A percentile compares a stretch with the other conserved stretches of the same genome.
Evolutionary conservation across 2,329 filamentous ascomycete species (phyloP).

Genomic region (Parasarocladium wereldwijsianum): DNA sequence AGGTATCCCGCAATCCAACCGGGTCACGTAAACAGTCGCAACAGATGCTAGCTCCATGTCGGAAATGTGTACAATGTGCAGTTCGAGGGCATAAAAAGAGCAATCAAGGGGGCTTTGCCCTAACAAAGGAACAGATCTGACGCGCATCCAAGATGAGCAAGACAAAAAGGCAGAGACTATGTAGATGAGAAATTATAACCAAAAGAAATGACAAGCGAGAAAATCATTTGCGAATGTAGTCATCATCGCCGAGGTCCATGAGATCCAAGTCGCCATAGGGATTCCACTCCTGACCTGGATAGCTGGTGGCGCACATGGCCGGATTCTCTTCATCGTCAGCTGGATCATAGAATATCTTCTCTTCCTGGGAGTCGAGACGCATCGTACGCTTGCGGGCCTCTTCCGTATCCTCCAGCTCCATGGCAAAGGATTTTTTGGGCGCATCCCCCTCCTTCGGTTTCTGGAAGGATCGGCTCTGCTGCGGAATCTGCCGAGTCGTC

Average conservation of each 20-base stretch:
- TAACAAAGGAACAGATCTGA: too few species aligned
- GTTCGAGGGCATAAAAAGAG: too few species aligned
- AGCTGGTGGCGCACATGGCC: conserved; percentile 52
- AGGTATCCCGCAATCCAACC: conserved; percentile 1
- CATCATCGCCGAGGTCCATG: conserved; percentile 8
- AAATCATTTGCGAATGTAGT: not conserved
- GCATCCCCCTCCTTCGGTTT: not conserved
- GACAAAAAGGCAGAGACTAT: too few species aligned
- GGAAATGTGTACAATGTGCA: too few species aligned
- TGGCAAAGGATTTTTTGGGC: conserved; percentile 10
- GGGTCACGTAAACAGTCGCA: too few species aligned
- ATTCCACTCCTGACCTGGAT: conserved; percentile 58
- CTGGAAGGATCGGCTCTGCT: too few species aligned
- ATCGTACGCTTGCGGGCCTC: conserved; percentile 29
- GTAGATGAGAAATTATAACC: not conserved
- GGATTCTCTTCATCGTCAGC: conserved; percentile 22
- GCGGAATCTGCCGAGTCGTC: too few species aligned
- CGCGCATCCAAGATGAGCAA: too few species aligned
- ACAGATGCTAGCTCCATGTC: too few species aligned
- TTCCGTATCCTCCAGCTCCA: conserved; percentile 25
- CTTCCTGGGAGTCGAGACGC: conserved; percentile 30
- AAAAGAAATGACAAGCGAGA: not conserved
- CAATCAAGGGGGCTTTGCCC: too few species aligned
- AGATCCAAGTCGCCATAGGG: conserved; percentile 28
- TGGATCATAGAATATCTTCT: conserved; percentile 33